phyloP scores from a whole-genome alignment of 1,139 yeast species.

The Candida pseudocylindracea region DNA sequence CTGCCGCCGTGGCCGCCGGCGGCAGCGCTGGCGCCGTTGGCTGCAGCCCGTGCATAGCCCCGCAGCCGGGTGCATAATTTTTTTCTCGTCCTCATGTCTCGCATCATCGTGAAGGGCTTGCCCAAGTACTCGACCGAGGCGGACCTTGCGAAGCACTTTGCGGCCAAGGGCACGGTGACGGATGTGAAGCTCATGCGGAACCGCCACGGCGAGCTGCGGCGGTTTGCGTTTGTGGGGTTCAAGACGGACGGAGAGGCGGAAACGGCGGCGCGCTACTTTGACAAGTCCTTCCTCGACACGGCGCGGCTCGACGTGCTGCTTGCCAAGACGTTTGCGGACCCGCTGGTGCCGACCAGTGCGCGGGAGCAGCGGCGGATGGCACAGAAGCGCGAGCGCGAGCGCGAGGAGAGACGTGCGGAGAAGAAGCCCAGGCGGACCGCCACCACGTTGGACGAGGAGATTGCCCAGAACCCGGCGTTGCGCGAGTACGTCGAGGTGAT shows the following conservation, averaged over 20 bases:
- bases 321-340: constrained; percentile 76
- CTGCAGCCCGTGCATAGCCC: not conserved
- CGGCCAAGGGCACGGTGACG: constrained; percentile 42
- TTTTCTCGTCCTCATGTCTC: constrained; percentile 30
- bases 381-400: constrained; percentile 29
- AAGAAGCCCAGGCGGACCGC: no score
- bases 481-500: constrained; percentile 67
- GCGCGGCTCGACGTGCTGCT: constrained; percentile 54
- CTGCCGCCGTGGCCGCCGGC: no score
- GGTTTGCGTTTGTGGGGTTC: constrained; percentile 87
- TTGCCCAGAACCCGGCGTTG: constrained; percentile 42
- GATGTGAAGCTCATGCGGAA: constrained; percentile 74
- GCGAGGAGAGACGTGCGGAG: no score
- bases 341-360: constrained; percentile 54
- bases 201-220: constrained; percentile 67
- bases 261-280: constrained; percentile 53
- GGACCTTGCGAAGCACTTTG: constrained; percentile 47
- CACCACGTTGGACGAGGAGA: constrained; percentile 34
- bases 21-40: no score
- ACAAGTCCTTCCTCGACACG: constrained; percentile 67
- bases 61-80: not conserved
- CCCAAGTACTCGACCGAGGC: constrained; percentile 69
- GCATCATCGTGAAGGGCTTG: constrained; percentile 86
- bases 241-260: constrained; percentile 52
- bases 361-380: constrained; percentile 34